These are phyloP conservation scores for Metarhizium rileyi DNA, from an alignment of 2,329 filamentous ascomycete species.

Conservation along the genomic window DNA sequence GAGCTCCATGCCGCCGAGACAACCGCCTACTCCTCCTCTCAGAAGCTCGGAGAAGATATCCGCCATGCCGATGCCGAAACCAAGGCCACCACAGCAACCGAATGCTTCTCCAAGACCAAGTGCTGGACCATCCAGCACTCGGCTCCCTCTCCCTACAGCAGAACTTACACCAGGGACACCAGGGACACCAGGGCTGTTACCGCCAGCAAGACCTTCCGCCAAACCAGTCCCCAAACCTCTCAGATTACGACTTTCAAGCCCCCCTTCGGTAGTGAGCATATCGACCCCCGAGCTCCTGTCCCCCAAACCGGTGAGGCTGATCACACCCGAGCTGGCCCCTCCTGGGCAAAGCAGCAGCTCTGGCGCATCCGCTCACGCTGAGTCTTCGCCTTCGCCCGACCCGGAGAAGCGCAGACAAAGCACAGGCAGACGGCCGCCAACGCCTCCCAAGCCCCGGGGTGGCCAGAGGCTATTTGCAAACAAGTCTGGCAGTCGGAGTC, in stretches of 20 bases:
- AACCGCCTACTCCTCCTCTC: conserved; percentile 1
- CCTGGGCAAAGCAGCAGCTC: background rate
- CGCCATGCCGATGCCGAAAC: conserved; percentile 9
- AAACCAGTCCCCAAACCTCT: conserved; percentile 11
- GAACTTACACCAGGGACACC: background rate
- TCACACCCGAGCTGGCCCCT: conserved; percentile 21
- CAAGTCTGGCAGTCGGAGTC: background rate
- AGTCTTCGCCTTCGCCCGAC: conserved; percentile 18
- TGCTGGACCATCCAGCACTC: background rate
- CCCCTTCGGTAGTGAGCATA: conserved; percentile 11
- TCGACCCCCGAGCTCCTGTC: conserved; percentile 19
- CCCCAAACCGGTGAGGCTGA: conserved; percentile 22
- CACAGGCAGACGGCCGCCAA: conserved; percentile 21
- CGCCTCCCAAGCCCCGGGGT: conserved; percentile 26
- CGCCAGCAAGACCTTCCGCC: background rate
- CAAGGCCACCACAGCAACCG: conserved; percentile 12
- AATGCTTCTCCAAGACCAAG: background rate
- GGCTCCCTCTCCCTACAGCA: background rate
- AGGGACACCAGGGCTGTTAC: background rate
- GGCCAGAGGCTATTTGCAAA: conserved; percentile 11
- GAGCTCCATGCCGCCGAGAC: background rate
- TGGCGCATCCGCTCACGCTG: conserved; percentile 9
- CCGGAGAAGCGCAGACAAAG: conserved; percentile 17
- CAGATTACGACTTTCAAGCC: conserved; percentile 10
- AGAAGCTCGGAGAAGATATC: conserved; percentile 5